Percentiles rank a stretch among this genome's conserved stretches.
Evolutionary conservation across 352 stramenopile genomes (phyloP).

Genomic region (Thalassiosira mediterranea): DNA sequence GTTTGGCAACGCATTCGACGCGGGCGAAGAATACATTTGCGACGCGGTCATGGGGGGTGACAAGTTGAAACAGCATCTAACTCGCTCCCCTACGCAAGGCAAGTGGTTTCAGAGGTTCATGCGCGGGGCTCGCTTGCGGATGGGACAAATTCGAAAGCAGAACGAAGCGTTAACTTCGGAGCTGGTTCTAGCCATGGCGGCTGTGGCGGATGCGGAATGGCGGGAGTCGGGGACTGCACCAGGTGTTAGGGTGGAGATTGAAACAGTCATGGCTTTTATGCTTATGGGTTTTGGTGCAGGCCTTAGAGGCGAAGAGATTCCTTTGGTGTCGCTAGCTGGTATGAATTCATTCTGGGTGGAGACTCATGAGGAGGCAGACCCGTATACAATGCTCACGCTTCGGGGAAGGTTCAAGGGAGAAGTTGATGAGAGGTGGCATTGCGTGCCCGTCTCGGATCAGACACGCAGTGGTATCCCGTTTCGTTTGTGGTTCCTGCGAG

Average conservation of each 20-base stretch:
- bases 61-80: not conserved
- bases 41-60: not conserved
- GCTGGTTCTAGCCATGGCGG: not conserved
- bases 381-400: slow-evolving; percentile 9
- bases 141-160: slow-evolving; percentile 6
- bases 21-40: not conserved
- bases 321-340: not conserved
- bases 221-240: not conserved
- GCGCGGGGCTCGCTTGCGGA: not conserved
- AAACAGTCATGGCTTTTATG: not conserved
- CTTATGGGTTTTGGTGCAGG: not conserved
- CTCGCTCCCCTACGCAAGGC: not conserved
- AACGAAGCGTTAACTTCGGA: not conserved
- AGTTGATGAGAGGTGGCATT: slow-evolving; percentile 4
- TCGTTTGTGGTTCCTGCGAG: slow-evolving; percentile 1
- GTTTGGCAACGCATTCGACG: not conserved
- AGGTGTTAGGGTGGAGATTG: not conserved
- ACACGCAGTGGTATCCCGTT: not conserved
- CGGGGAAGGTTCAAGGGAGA: slow-evolving; percentile 20
- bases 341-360: not conserved
- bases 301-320: slow-evolving; percentile 4
- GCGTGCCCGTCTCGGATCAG: slow-evolving; percentile 2
- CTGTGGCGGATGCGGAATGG: not conserved
- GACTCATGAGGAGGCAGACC: not conserved
- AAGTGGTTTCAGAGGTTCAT: slow-evolving; percentile 11